Conservation (phyloP, 2,329 filamentous ascomycete species). For the Exophiala phaeomuriformis region DNA sequence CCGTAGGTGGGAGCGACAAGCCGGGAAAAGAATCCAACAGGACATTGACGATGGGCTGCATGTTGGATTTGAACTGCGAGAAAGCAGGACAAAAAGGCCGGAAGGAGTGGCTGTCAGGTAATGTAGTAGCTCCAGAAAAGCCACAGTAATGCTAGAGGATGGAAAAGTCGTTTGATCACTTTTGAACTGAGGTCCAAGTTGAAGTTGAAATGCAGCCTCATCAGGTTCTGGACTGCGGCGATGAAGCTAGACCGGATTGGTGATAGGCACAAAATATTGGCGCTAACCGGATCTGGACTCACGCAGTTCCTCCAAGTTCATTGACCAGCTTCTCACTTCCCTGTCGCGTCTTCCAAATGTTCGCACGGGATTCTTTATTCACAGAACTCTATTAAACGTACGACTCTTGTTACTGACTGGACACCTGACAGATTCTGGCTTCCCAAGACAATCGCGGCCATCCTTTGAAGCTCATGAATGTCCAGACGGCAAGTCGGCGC, state of each 20-base stretch:
- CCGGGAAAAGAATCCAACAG: constrained; percentile 79
- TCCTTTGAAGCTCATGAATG: constrained; percentile 10
- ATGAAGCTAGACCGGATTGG: neutral
- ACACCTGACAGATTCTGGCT: too few species aligned
- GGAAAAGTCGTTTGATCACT: too few species aligned
- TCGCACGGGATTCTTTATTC: neutral
- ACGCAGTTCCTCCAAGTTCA: neutral
- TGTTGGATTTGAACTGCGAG: neutral
- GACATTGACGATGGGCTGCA: constrained; percentile 55
- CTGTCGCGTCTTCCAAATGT: neutral
- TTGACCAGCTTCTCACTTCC: neutral
- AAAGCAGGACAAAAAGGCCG: too few species aligned
- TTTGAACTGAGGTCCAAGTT: too few species aligned
- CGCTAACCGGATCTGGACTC: neutral
- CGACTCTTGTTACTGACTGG: too few species aligned
- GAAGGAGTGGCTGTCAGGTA: too few species aligned
- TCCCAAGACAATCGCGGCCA: too few species aligned
- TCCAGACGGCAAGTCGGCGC: constrained; percentile 9
- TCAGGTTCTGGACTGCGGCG: neutral
- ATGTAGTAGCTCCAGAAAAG: too few species aligned
- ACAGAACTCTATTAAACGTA: too few species aligned
- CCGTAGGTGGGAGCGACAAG: constrained; percentile 71
- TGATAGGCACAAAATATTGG: neutral
- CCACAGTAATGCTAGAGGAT: too few species aligned
- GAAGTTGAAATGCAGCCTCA: too few species aligned